Percentiles rank a stretch among this genome's conserved stretches.
These are phyloP conservation scores for Cryphonectria carpinicola DNA, from an alignment of 2,329 filamentous ascomycete species.

Conservation along the genomic window DNA sequence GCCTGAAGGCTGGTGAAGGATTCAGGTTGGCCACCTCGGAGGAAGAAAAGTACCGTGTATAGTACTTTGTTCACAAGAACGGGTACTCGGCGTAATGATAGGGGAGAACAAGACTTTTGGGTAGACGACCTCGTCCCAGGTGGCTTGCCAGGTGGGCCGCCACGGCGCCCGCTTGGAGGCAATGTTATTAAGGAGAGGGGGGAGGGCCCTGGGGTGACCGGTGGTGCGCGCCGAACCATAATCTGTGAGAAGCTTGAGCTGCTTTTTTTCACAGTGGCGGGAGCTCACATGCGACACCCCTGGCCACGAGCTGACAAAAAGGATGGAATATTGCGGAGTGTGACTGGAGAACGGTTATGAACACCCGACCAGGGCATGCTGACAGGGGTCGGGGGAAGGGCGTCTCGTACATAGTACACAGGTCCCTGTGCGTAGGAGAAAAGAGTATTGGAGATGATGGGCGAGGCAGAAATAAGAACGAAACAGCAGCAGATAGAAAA, in stretches of 20 bases:
- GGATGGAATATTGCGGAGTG: conserved; percentile 16
- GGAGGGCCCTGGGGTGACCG: conserved; percentile 19
- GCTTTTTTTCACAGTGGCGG: conserved; percentile 3
- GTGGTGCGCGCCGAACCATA: conserved; percentile 8
- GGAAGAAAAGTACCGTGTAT: conserved; percentile 13
- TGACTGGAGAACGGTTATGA: conserved; percentile 3
- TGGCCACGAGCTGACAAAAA: conserved; percentile 6
- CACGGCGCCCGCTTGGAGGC: conserved; percentile 28
- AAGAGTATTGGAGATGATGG: not conserved
- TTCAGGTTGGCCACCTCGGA: not conserved
- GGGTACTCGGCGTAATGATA: conserved; percentile 12
- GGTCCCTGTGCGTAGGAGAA: not conserved
- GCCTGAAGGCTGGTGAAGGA: not conserved
- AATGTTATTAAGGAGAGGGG: conserved; percentile 24
- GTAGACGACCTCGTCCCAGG: not conserved
- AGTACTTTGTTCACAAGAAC: conserved; percentile 9
- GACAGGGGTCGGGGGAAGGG: conserved; percentile 8
- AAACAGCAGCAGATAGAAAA: not conserved
- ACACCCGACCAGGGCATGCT: conserved; percentile 9
- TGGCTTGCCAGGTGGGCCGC: conserved; percentile 21
- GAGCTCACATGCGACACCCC: conserved; percentile 26
- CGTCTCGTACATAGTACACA: not conserved
- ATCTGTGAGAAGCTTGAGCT: conserved; percentile 25
- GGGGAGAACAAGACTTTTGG: not conserved
- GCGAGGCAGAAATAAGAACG: not conserved